Conservation (phyloP, 257 asterid species). For the Gardenia jasminoides region DNA sequence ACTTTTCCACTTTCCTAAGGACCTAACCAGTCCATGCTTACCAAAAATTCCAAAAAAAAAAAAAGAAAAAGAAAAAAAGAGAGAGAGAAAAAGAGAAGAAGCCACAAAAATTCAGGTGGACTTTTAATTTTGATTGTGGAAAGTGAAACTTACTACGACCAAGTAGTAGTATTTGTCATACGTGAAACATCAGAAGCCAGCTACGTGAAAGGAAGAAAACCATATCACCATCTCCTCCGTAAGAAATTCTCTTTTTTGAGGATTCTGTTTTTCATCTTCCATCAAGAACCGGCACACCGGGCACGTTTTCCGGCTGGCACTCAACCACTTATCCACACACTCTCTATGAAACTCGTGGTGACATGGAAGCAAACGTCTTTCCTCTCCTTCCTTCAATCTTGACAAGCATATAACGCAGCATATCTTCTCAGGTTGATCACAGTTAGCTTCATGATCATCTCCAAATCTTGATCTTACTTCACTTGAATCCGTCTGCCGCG, state of each 20-base stretch:
- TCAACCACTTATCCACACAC: conserved; percentile 37
- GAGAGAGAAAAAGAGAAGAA: neutral
- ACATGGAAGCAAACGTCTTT: conserved; percentile 31
- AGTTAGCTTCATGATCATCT: conserved; percentile 1
- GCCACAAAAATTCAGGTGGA: neutral
- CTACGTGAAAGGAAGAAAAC: conserved; percentile 49
- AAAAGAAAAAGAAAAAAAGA: too few species aligned
- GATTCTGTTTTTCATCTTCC: conserved; percentile 17
- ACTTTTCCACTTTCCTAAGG: neutral
- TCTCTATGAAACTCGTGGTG: conserved; percentile 38
- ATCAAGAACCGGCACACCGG: conserved; percentile 37
- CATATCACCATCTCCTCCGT: conserved; percentile 40
- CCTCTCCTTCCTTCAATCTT: conserved; percentile 25
- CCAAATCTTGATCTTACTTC: conserved; percentile 17
- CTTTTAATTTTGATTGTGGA: neutral
- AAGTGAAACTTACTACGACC: neutral
- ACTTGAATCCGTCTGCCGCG: too few species aligned
- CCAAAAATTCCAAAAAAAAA: too few species aligned
- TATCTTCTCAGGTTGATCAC: neutral
- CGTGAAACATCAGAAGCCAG: conserved; percentile 31
- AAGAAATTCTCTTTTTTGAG: conserved; percentile 18
- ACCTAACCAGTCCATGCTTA: too few species aligned
- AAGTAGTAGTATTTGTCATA: neutral
- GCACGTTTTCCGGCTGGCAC: conserved; percentile 29
- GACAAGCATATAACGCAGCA: conserved; percentile 44